Evolutionary conservation across 345 rosid species (phyloP).

Genomic region (Eucalyptus sp.): DNA sequence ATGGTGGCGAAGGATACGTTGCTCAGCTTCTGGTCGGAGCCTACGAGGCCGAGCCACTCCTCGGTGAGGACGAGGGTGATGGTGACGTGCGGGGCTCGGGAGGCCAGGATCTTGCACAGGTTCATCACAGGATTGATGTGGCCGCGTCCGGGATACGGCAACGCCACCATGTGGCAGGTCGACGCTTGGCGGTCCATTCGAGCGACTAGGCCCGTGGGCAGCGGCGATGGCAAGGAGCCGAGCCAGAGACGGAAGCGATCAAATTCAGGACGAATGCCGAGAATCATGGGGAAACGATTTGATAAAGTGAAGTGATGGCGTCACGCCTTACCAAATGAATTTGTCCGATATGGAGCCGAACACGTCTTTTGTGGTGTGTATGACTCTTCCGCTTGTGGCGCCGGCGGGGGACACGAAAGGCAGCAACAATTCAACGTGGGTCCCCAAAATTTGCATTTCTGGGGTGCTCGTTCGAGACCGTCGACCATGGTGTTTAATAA

Average conservation of each 20-base stretch:
- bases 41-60: slow-evolving; percentile 16
- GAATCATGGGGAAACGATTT: neutral
- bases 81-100: neutral
- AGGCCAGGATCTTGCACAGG: slow-evolving; percentile 12
- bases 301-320: neutral
- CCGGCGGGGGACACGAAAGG: neutral
- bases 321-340: neutral
- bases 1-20: slow-evolving; percentile 2
- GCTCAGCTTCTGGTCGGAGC: neutral
- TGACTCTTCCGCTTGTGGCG: neutral
- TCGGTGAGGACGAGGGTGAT: slow-evolving; percentile 15
- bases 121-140: slow-evolving; percentile 25
- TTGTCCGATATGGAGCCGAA: neutral
- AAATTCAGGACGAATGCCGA: neutral
- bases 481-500: neutral
- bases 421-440: neutral
- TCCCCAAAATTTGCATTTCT: neutral
- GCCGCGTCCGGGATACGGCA: slow-evolving; percentile 18
- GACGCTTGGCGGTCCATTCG: neutral
- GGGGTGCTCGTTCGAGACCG: neutral
- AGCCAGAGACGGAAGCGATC: neutral
- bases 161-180: slow-evolving; percentile 2
- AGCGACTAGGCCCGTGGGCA: neutral
- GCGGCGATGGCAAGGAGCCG: neutral
- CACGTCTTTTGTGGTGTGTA: neutral